Evolutionary conservation across 352 stramenopile genomes (phyloP).

Genomic region (Phytopythium aichiense): DNA sequence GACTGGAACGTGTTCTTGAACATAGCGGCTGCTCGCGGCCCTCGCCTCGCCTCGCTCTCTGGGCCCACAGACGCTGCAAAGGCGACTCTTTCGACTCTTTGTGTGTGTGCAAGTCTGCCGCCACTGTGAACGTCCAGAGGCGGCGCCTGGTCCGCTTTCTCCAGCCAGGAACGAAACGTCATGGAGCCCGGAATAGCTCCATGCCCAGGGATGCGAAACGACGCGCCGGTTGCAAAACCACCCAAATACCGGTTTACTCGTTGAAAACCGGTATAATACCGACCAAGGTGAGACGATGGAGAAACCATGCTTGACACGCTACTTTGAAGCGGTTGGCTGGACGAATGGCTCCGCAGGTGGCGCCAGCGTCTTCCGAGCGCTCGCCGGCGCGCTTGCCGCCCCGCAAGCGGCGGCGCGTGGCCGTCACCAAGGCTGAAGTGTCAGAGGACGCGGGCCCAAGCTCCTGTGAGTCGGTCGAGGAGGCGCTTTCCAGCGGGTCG

Average conservation of each 20-base stretch:
- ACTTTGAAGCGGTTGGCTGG: neutral
- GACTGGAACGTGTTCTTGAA: constrained; percentile 98
- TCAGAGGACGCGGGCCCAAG: neutral
- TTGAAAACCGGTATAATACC: neutral
- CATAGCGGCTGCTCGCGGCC: constrained; percentile 46
- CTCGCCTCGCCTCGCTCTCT: neutral
- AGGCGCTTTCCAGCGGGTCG: neutral
- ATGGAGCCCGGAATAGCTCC: too few species aligned
- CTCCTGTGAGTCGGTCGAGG: neutral
- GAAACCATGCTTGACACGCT: too few species aligned
- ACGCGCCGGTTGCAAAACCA: constrained; percentile 7
- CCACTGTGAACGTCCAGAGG: too few species aligned
- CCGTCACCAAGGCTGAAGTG: neutral
- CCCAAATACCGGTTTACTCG: neutral
- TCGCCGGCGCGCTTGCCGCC: neutral
- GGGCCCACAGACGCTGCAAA: neutral
- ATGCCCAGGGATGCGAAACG: too few species aligned
- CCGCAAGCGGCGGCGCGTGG: neutral
- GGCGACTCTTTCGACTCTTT: too few species aligned
- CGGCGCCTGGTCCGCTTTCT: neutral
- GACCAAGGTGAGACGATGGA: too few species aligned
- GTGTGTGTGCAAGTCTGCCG: too few species aligned
- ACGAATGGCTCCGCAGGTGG: neutral
- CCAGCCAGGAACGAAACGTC: too few species aligned
- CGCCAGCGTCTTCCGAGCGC: neutral